Evolutionary conservation across 2,329 filamentous ascomycete genomes (phyloP), one percentile per base, ranked within the genome.

Genomic region (Claviceps sp.): DNA sequence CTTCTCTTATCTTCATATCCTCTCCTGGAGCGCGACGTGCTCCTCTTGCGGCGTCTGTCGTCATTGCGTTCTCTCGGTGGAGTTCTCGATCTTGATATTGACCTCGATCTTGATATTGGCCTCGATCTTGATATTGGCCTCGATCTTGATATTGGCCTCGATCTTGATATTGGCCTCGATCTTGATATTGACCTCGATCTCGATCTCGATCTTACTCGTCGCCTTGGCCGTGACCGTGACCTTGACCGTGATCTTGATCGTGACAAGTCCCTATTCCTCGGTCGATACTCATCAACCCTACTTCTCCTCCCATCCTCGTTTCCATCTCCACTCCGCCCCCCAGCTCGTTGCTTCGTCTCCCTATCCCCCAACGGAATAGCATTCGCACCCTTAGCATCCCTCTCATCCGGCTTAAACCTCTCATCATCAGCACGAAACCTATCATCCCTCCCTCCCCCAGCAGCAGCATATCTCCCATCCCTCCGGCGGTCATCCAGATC

Each of bases 391-490:
- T 78, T 81, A 7, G 66, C 71, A 24, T 70, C 73, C 40, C 61
- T 65, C 50, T 70, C 66, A 30, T 68, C 68, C 22, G 65, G 76
- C 4, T 64, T 59, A 54, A 69, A 69, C 10, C 75, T 67, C 50
- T 76, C 76, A 11, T 74, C 73, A 60, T 89, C 85, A 2, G 82
- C 77, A 60, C 74, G 74, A 61, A 87, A 89, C 53, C 85, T 67
- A 52, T 86, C 85, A 61, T 88, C 85, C 13, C 85, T 67, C 52
- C 86, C 85, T 61, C 88, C 85, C 13, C 73, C 68, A 13, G 71
- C 73, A 13, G 71, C 73, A 5, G 60, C 57, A 4, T 59, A 56
- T 50, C 66, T 62, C 56, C 68, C 56, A 13, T 22, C 42, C 10
- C 30, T 45, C 5, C 50, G 52, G 60, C 65, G 73, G 56, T 81